These are phyloP conservation scores for Chaetomium sp. DNA, from an alignment of 2,329 filamentous ascomycete genomes.

Conservation along the genomic window DNA sequence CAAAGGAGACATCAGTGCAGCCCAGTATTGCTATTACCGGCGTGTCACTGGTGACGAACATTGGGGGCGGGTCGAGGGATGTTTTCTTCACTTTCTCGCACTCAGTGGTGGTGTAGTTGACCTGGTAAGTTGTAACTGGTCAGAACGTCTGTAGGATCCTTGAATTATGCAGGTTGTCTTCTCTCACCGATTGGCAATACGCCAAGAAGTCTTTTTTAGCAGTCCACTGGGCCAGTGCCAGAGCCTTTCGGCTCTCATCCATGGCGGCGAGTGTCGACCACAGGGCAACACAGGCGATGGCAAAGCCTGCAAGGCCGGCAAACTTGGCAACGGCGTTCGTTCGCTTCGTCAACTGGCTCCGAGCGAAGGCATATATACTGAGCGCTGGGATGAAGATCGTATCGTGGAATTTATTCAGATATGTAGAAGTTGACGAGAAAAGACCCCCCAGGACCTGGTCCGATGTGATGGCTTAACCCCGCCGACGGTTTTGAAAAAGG, in stretches of 20 bases:
- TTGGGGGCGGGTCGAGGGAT: neutral
- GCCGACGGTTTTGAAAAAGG: neutral
- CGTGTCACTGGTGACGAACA: neutral
- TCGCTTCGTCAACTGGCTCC: neutral
- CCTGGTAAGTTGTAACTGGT: neutral
- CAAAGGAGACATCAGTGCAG: neutral
- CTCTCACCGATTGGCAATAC: conserved; percentile 15
- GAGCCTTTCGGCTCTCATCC: conserved; percentile 1
- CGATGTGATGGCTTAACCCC: neutral
- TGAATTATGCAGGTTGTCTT: neutral
- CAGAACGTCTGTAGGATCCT: neutral
- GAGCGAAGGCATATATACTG: neutral
- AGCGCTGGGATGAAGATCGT: neutral
- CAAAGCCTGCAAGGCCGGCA: conserved; percentile 6
- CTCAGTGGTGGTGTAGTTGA: neutral
- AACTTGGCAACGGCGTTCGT: neutral
- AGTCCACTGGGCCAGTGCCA: conserved; percentile 19
- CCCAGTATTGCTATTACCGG: neutral
- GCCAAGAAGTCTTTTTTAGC: conserved; percentile 19
- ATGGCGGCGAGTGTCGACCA: conserved; percentile 19
- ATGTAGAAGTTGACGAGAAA: neutral
- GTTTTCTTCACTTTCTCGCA: neutral
- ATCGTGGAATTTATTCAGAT: neutral
- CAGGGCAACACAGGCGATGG: conserved; percentile 21
- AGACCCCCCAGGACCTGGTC: neutral